Conservation (phyloP, 768 basidiomycete genomes). For the Boletus sp. region DNA sequence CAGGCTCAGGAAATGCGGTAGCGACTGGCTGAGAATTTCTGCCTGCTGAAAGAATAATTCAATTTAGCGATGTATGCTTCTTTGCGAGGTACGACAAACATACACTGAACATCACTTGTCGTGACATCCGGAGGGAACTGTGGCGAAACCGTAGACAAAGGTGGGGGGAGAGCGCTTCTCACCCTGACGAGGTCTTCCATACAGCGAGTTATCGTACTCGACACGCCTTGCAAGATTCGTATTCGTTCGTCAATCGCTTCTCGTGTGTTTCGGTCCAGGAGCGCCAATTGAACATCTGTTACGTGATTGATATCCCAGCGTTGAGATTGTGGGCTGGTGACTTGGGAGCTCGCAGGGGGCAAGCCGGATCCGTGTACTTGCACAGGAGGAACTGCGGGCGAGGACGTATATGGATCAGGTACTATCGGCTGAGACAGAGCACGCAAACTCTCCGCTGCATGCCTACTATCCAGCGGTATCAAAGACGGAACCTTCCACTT, state of each 20-base stretch:
- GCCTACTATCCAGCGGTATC: conserved; percentile 23
- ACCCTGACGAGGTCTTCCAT: conserved; percentile 77
- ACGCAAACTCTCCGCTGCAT: not conserved
- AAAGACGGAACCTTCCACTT: conserved; percentile 26
- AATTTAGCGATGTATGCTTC: not conserved
- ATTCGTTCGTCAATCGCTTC: conserved; percentile 86
- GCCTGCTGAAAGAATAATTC: not conserved
- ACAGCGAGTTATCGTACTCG: conserved; percentile 67
- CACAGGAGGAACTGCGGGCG: not conserved
- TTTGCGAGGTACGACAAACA: not conserved
- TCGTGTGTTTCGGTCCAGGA: conserved; percentile 65
- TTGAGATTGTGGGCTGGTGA: conserved; percentile 30
- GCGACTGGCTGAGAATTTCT: not conserved
- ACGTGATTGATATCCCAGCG: conserved; percentile 25
- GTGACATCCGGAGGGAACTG: conserved; percentile 12
- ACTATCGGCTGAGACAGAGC: not conserved
- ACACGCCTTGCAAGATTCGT: conserved; percentile 74
- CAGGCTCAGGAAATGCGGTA: not conserved
- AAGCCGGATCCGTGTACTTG: not conserved
- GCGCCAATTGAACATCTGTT: conserved; percentile 56
- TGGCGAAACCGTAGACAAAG: conserved; percentile 15
- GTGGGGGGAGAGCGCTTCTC: conserved; percentile 63
- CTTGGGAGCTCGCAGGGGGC: not conserved
- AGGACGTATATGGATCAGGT: conserved; percentile 12
- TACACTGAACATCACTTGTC: conserved; percentile 12